phyloP scores from a whole-genome alignment of 2,329 filamentous ascomycete genomes.

The Phialophora chinensis region DNA sequence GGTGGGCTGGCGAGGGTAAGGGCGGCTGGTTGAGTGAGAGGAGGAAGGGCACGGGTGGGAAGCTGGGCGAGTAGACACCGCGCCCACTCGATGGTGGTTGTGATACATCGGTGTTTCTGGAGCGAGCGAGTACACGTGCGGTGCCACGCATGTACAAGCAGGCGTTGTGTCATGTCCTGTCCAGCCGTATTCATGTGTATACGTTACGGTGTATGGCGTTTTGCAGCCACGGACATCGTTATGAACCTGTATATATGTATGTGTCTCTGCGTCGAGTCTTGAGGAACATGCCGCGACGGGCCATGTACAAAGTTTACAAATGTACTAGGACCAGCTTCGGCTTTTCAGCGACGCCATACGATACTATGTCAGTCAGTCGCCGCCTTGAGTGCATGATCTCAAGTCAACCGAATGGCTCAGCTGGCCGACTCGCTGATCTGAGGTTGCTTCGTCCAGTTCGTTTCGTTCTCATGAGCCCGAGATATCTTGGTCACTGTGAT shows the following conservation, averaged over 20 bases:
- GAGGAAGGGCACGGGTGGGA: slow-evolving; percentile 36
- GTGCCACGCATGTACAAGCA: background rate
- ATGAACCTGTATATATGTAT: background rate
- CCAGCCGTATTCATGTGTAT: background rate
- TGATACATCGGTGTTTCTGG: too few species aligned
- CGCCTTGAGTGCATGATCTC: background rate
- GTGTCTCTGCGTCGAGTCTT: background rate
- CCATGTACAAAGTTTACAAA: too few species aligned
- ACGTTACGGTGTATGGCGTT: background rate
- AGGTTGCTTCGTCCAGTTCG: background rate
- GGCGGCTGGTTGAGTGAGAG: slow-evolving; percentile 39
- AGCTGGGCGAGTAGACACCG: slow-evolving; percentile 26
- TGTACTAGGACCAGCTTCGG: background rate
- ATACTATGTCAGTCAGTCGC: background rate
- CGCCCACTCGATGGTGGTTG: too few species aligned
- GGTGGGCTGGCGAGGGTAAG: slow-evolving; percentile 49
- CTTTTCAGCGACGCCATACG: background rate
- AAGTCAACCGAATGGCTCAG: background rate
- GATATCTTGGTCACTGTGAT: too few species aligned
- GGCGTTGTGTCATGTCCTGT: too few species aligned
- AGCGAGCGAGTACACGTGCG: too few species aligned
- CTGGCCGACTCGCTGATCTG: background rate
- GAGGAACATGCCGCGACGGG: background rate
- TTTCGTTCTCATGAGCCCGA: background rate
- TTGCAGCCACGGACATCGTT: background rate